Conservation (phyloP, 495 filamentous ascomycete genomes). For the Pyrenula aspistea region DNA sequence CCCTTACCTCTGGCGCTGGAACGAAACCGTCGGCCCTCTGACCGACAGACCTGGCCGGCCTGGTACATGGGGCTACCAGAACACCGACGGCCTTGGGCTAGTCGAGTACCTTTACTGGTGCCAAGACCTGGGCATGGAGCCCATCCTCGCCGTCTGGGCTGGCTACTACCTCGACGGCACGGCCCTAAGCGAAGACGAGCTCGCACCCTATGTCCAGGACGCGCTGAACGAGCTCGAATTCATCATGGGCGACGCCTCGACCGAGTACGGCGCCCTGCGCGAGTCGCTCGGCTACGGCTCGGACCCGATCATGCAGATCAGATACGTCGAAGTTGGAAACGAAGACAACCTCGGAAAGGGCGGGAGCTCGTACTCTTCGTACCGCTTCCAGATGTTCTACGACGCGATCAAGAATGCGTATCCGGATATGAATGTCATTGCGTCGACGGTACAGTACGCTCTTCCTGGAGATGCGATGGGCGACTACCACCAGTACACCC, state of each 20-base stretch:
- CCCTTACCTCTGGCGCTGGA: constrained; percentile 52
- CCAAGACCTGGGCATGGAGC: constrained; percentile 47
- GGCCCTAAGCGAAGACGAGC: constrained; percentile 16
- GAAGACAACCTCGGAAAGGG: constrained; percentile 38
- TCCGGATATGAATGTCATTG: constrained; percentile 34
- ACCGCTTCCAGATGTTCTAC: constrained; percentile 31
- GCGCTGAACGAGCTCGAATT: constrained; percentile 53
- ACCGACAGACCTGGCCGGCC: constrained; percentile 48
- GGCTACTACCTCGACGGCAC: constrained; percentile 49
- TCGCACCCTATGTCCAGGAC: constrained; percentile 37
- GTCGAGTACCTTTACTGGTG: constrained; percentile 56
- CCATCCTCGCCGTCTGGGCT: constrained; percentile 43
- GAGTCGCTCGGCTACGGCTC: constrained; percentile 33
- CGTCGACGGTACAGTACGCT: constrained; percentile 27
- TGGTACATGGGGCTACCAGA: constrained; percentile 49
- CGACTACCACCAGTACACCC: constrained; percentile 39
- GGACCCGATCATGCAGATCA: constrained; percentile 30
- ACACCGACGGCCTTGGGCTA: constrained; percentile 50
- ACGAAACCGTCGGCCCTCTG: constrained; percentile 52
- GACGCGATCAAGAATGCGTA: constrained; percentile 37
- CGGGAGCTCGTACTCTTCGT: constrained; percentile 22
- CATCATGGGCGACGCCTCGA: constrained; percentile 22
- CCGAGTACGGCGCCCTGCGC: constrained; percentile 29
- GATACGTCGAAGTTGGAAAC: constrained; percentile 42
- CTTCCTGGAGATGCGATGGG: constrained; percentile 24